These are phyloP conservation scores for Mycogone perniciosa DNA, from an alignment of 2,329 filamentous ascomycete species.

Conservation along the genomic window DNA sequence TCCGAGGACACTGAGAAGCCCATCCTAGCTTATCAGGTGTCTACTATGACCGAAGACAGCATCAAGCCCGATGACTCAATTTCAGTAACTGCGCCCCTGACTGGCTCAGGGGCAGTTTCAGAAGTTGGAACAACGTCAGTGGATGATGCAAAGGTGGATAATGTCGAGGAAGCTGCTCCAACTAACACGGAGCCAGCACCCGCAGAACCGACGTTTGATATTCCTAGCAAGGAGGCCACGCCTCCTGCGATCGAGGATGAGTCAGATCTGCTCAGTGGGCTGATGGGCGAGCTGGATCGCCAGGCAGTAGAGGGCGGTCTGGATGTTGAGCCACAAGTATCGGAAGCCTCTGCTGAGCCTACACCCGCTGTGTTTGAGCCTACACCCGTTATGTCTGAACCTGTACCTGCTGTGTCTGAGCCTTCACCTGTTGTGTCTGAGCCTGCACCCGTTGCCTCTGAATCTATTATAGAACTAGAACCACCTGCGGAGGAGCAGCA, in stretches of 20 bases:
- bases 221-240: neutral
- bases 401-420: neutral
- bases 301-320: neutral
- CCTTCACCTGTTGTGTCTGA: neutral
- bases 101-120: constrained; percentile 25
- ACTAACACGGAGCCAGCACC: constrained; percentile 9
- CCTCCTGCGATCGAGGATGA: constrained; percentile 27
- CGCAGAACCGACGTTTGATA: constrained; percentile 14
- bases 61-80: constrained; percentile 35
- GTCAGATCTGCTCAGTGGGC: constrained; percentile 38
- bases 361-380: neutral
- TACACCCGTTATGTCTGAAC: constrained; percentile 5
- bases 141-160: constrained; percentile 17
- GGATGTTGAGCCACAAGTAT: neutral
- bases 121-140: constrained; percentile 20
- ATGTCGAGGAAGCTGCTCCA: neutral
- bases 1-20: constrained; percentile 18
- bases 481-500: neutral
- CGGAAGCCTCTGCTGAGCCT: neutral
- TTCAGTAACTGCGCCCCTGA: constrained; percentile 24
- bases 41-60: constrained; percentile 31
- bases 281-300: constrained; percentile 38
- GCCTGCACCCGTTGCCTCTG: neutral
- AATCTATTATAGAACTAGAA: neutral
- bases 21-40: constrained; percentile 23